Evolutionary conservation across 164 flowering plant genomes (phyloP), one percentile per base, ranked within the genome.

Genomic region (Dillenia suffruticosa): DNA sequence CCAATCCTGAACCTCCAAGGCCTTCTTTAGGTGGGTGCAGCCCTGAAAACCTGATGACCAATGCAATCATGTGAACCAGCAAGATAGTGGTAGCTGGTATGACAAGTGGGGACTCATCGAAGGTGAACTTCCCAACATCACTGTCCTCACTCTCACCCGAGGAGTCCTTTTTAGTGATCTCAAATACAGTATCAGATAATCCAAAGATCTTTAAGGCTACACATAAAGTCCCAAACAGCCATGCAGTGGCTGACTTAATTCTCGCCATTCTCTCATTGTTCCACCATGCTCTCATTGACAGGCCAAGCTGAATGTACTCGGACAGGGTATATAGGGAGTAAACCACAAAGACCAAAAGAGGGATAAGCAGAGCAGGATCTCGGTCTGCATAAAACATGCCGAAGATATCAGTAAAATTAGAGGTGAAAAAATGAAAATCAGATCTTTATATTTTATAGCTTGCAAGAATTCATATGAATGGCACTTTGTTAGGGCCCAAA

Each of bases 281-380:
- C 86, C 86, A 86, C 89, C 91, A 86, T n/a, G 69, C 60, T 0
- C 72, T 65, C 9, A 73, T 17, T 0, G 89, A 68, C 1, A 61
- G 57, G 8, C 81, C 78, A 1, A 26, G 9, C 2, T 15, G 17
- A 0, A 77, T 26, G 68, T 65, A 82, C 48, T 88, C 86, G 1
- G n/a, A 57, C 22, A 19, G 22, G 22, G 22, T 19, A 19, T 19
- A 19, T 19, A 19, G 22, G 1, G 22, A 19, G 22, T 19, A 19
- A 19, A 19, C 22, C 22, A 19, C 22, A 1, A 26, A 22, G 1
- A 55, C 4, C 5, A 43, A 56, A 10, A 65, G 48, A 0, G 71
- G 72, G 2, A 82, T 60, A 2, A 61, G 9, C 2, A 77, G 9
- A 10, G 70, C 79, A 12, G 74, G 66, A 44, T 81, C 88, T 68